Evolutionary conservation across 2,329 filamentous ascomycete species (phyloP), one percentile per base, ranked within the genome.

Genomic region (Laburnicola sp.): DNA sequence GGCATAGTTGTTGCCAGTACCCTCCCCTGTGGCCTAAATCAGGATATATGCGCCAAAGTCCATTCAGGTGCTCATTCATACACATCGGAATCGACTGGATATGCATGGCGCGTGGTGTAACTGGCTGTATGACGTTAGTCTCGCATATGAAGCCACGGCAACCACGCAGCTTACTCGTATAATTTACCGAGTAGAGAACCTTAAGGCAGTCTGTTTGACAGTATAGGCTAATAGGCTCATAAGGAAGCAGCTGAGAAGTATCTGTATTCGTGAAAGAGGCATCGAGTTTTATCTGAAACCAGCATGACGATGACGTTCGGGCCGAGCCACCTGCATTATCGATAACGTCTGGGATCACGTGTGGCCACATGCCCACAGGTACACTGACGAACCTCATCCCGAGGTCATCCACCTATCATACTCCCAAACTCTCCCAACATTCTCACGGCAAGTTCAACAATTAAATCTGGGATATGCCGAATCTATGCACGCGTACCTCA

Each of bases 51-150:
- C 23, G 5, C 9, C n/a, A 16, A 9, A 8, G 2, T 37, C 35
- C 50, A 62, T 57, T 45, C 47, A 41, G 57, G 59, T 65, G 52
- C 60, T 65, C 54, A 78, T 83, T n/a, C n/a, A n/a, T n/a, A 91
- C 89, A 93, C 88, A 94, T 93, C 50, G 89, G 88, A 75, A 94
- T 93, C 62, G 88, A 88, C 75, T 89, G 83, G 76, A 93, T 87
- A 83, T 93, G 88, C 89, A 94, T 94, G 60, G 76, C 76, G 76
- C 81, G 80, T 57, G 63, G 47, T 27, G 56, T 50, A 37, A 58
- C 43, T 54, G 63, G 61, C 70, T 73, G 46, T 50, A 54, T 42
- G 36, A 51, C 46, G 44, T 72, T 59, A 71, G 63, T 48, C 44
- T 28, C 25, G 22, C 22, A 16, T 11, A 1, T 27, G 6, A 23